Base-by-base conservation (phyloP, 2,329 filamentous ascomycete genomes). In the Mycocentrospora acerina region DNA sequence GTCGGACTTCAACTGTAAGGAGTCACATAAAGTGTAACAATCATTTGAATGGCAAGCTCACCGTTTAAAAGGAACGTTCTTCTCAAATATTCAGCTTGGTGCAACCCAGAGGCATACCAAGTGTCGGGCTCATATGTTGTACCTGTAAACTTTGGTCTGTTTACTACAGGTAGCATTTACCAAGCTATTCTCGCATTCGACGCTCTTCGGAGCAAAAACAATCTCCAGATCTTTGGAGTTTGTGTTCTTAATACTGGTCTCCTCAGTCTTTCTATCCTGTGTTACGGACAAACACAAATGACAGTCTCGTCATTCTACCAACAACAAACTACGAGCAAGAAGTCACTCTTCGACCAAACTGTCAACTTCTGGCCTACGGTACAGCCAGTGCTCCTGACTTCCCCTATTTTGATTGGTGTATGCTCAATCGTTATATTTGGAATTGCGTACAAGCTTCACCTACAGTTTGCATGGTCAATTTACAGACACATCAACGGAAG, bases 131-230 rank as follows among this genome's bases (percentile, higher is more conserved):
- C 50, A 4, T 56, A 51, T 24, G 43, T 53, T 12, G 42, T 44
- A 8, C 48, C 54, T 5, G 14, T 59, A 11, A 45, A 42, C 1
- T 37, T 56, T 5, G 42, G 35, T 7, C 26, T 54, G 11, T 53
- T 47, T 13, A 40, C 40, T 2, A 25, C 59, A 5, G 56, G 56
- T 14, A 44, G 40, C 22, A 12, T 59, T 4, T 59, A 50, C 37
- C 51, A 59, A 32, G 27, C 44, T 5, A 11, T 40, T 9, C 42
- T 61, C 6, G 42, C 55, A n/a, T 45, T 58, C 7, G 56, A 61
- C 26, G 53, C 56, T 7, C 40, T 53, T 12, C 46, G 48, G 9
- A 46, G 48, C 28, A 57, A 56, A 25, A 59, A 59, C 30, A 52
- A 53, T 24, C 43, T 59, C 8, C 56, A 61, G 33, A 28, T 59